Percentiles rank a stretch among this genome's conserved stretches.
phyloP scores from a whole-genome alignment of 345 rosid species.

The Eutrema heterophyllum region DNA sequence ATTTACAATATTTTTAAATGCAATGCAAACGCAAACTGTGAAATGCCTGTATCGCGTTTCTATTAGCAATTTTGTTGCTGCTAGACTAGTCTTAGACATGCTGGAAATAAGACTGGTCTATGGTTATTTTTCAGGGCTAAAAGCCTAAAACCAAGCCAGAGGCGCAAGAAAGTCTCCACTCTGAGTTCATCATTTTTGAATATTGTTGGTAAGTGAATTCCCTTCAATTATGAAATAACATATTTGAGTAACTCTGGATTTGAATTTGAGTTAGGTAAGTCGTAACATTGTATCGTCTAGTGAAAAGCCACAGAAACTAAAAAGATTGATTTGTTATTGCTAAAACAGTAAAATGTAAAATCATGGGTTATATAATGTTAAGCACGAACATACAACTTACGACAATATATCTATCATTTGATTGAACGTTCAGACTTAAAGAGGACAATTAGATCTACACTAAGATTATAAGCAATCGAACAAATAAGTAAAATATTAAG shows the following conservation, averaged over 20 bases:
- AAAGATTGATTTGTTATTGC: slow-evolving; percentile 9
- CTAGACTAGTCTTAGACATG: too few relatives aligned
- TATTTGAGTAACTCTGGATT: background rate
- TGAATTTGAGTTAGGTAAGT: background rate
- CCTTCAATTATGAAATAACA: background rate
- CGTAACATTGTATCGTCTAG: background rate
- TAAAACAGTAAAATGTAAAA: background rate
- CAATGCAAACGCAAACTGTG: background rate
- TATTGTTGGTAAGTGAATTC: background rate
- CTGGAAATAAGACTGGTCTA: background rate
- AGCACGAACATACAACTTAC: background rate
- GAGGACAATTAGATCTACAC: slow-evolving; percentile 15
- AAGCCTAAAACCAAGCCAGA: background rate
- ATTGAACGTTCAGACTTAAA: slow-evolving; percentile 13
- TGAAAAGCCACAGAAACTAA: background rate
- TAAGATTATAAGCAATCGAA: background rate
- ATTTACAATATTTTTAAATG: background rate
- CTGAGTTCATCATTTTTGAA: background rate
- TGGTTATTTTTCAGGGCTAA: background rate
- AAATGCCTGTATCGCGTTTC: background rate
- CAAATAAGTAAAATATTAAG: background rate
- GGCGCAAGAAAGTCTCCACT: background rate
- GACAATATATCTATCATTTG: background rate
- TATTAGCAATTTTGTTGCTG: background rate
- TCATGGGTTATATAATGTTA: background rate